Percentiles rank a stretch among this genome's conserved stretches.
Conservation (phyloP, 441 rosid genomes). For the Pelargonium myrrhifolium region DNA sequence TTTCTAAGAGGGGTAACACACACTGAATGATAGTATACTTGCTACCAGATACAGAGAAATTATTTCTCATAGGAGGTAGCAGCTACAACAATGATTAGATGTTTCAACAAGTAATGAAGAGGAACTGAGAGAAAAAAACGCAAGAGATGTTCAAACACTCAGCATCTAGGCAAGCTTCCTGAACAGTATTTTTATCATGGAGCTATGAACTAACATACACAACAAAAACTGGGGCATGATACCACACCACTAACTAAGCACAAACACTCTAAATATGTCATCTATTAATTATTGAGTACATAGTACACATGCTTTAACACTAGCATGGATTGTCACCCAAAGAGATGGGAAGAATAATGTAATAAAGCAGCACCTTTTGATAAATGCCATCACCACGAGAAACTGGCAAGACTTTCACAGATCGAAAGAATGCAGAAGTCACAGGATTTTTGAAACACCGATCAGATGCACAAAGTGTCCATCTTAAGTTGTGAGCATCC, state of each 20-base stretch:
- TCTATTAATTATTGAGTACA: neutral
- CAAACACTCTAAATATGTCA: neutral
- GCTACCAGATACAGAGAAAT: neutral
- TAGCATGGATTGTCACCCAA: neutral
- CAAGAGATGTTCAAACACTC: too few species aligned
- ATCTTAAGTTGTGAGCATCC: slow-evolving; percentile 77
- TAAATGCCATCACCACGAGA: slow-evolving; percentile 90
- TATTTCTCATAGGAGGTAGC: neutral
- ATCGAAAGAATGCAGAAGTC: slow-evolving; percentile 71
- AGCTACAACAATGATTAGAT: neutral
- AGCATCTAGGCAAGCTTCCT: neutral
- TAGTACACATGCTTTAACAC: neutral
- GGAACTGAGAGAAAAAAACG: too few species aligned
- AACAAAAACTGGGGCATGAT: neutral
- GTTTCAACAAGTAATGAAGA: neutral
- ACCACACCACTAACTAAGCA: neutral
- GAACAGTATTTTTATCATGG: neutral
- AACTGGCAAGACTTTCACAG: slow-evolving; percentile 85
- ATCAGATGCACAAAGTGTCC: slow-evolving; percentile 95
- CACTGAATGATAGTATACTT: too few species aligned
- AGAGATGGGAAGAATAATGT: neutral
- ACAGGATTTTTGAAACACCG: slow-evolving; percentile 85
- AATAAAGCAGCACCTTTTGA: slow-evolving; percentile 53
- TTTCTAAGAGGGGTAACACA: too few species aligned
- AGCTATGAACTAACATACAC: neutral